phyloP scores from a whole-genome alignment of 164 flowering plant genomes.

The Sextonia rubra region DNA sequence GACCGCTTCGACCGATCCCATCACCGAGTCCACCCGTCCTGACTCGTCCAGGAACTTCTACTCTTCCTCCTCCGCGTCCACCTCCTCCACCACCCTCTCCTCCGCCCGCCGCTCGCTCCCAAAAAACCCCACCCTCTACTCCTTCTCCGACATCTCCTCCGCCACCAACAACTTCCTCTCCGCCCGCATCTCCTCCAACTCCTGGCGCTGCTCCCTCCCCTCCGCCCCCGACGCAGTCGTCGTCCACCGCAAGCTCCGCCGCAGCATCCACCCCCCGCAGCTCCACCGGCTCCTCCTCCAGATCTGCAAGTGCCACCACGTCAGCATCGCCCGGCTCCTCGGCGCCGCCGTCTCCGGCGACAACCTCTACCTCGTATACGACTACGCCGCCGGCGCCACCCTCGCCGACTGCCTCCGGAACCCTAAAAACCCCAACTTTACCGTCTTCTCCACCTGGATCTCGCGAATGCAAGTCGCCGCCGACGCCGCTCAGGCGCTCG shows the following conservation, averaged over 20 bases:
- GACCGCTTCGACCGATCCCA: too few relatives aligned
- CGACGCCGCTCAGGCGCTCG: slow-evolving; percentile 78
- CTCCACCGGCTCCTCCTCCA: slow-evolving; percentile 34
- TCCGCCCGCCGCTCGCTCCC: slow-evolving; percentile 36
- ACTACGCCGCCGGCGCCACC: slow-evolving; percentile 52
- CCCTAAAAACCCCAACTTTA: slow-evolving; percentile 53
- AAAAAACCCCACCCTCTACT: slow-evolving; percentile 38
- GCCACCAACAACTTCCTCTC: slow-evolving; percentile 51
- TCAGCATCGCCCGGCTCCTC: slow-evolving; percentile 53
- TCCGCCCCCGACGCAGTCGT: slow-evolving; percentile 35
- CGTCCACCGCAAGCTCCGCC: slow-evolving; percentile 56
- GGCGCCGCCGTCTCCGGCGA: slow-evolving; percentile 67
- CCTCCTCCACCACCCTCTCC: slow-evolving; percentile 28
- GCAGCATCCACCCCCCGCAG: slow-evolving; percentile 21
- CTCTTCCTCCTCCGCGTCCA: too few relatives aligned
- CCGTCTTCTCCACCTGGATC: slow-evolving; percentile 67
- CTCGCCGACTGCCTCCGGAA: slow-evolving; percentile 61
- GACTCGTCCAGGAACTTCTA: too few relatives aligned
- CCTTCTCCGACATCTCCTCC: slow-evolving; percentile 40
- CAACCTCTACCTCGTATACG: slow-evolving; percentile 72
- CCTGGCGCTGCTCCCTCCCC: slow-evolving; percentile 66
- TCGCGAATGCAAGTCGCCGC: slow-evolving; percentile 77
- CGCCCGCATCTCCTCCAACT: slow-evolving; percentile 34
- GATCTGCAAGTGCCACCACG: slow-evolving; percentile 62
- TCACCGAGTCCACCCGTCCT: too few relatives aligned